These are phyloP conservation scores for Rutstroemia sp. DNA, from an alignment of 2,329 filamentous ascomycete genomes.

Conservation along the genomic window DNA sequence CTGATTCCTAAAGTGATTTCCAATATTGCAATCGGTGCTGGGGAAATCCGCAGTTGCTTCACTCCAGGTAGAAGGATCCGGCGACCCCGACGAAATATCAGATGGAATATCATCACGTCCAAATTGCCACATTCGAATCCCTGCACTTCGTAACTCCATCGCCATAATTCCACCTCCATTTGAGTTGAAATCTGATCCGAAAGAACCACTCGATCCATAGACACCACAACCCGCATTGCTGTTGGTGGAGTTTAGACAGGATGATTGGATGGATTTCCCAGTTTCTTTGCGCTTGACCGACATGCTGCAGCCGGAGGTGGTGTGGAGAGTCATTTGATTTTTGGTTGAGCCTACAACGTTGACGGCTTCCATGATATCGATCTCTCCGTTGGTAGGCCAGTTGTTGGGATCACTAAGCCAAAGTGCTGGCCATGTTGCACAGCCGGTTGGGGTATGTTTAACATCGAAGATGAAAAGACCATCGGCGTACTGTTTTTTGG, in stretches of 20 bases:
- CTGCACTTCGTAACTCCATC: slow-evolving; percentile 38
- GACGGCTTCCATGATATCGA: slow-evolving; percentile 46
- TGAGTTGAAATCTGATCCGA: slow-evolving; percentile 46
- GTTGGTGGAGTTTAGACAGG: slow-evolving; percentile 36
- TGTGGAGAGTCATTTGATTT: slow-evolving; percentile 42
- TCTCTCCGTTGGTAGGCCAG: slow-evolving; percentile 56
- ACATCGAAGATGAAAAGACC: slow-evolving; percentile 52
- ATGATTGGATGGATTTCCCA: slow-evolving; percentile 39
- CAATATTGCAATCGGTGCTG: slow-evolving; percentile 58
- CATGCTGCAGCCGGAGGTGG: slow-evolving; percentile 36
- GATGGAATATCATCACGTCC: slow-evolving; percentile 35
- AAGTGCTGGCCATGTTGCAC: slow-evolving; percentile 48
- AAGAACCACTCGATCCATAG: slow-evolving; percentile 36
- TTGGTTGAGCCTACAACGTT: slow-evolving; percentile 33
- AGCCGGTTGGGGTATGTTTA: slow-evolving; percentile 49
- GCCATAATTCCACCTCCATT: slow-evolving; percentile 42
- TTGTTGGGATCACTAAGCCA: slow-evolving; percentile 55
- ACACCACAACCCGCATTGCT: slow-evolving; percentile 36
- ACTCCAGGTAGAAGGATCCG: slow-evolving; percentile 39
- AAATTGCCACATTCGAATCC: slow-evolving; percentile 46
- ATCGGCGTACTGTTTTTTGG: slow-evolving; percentile 43
- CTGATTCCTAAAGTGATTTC: slow-evolving; percentile 61
- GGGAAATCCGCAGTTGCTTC: slow-evolving; percentile 40
- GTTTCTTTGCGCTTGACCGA: slow-evolving; percentile 37
- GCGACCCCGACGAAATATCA: slow-evolving; percentile 36